phyloP scores from a whole-genome alignment of 78 protist genomes.

The Guillardia theta region DNA sequence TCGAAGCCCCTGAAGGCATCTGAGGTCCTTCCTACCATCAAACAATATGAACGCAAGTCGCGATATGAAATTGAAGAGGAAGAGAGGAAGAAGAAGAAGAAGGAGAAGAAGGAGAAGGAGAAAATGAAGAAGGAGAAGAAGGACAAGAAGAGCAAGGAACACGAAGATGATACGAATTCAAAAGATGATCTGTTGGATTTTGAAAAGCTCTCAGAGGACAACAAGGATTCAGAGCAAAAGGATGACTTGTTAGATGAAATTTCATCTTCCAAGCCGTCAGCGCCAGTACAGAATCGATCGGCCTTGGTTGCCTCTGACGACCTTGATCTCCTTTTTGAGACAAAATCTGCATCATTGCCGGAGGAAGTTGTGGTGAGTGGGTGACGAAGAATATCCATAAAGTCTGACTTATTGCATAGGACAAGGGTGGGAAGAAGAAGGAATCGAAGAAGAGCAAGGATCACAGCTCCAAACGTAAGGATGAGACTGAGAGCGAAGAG shows the following conservation, averaged over 20 bases:
- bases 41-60: background rate
- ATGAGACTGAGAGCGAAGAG: background rate
- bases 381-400: background rate
- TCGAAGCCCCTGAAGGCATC: background rate
- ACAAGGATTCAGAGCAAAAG: no score
- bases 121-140: background rate
- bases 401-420: background rate
- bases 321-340: background rate
- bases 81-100: background rate
- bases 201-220: no score
- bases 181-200: background rate
- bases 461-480: background rate
- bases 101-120: constrained; percentile 11
- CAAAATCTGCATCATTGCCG: no score
- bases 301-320: background rate
- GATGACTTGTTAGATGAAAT: background rate
- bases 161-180: background rate
- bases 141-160: background rate
- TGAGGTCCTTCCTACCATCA: constrained; percentile 32
- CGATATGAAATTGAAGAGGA: constrained; percentile 19
- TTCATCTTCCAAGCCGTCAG: background rate
- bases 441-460: background rate
- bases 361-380: background rate
- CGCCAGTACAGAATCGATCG: background rate
- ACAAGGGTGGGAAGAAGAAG: background rate